Evolutionary conservation across 208 protist species (phyloP), one percentile per base, ranked within the genome.

Genomic region (Trypanosoma theileri): DNA sequence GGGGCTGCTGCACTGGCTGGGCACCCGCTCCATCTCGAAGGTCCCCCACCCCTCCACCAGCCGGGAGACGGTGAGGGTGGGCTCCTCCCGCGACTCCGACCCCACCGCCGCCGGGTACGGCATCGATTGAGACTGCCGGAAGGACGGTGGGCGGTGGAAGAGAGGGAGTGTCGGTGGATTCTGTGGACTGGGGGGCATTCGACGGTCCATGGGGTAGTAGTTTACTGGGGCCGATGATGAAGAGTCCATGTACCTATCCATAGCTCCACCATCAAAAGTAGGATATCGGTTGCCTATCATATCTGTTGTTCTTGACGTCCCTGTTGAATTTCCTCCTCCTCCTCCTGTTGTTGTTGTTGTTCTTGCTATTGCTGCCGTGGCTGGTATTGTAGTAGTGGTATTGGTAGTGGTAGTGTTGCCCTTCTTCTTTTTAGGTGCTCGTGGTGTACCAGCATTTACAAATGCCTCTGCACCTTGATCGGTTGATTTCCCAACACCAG

Each of bases 241-340:
- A 22, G 8, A 13, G 40, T 51, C 28, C 41, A 19, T 66, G 0
- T 21, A 41, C 50, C 66, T 59, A n/a, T 61, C 58, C 16, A 19
- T 48, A 31, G 41, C 31, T 13, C 7, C 42, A 35, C 40, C 16
- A 12, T 52, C n/a, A n/a, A n/a, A 35, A 35, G 4, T 35, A 6
- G 28, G 28, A 35, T 35, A 35, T 35, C 28, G 28, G 28, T 35
- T 35, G 28, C 28, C 28, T 6, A 35, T 35, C 28, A 35, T 48
- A 48, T 48, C 16, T 48, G 44, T 48, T 48, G 44, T 48, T 48
- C 63, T 71, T 54, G 42, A 45, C 44, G 45, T 14, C 51, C 50
- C 8, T 19, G 56, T 21, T 64, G 62, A 24, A 12, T 10, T 65
- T 67, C 35, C 12, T 50, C 0, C 7, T 52, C 19, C 31, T 62